Base-by-base conservation (phyloP, 331 rosid genomes). In the Rhamnella rubrinervis region DNA sequence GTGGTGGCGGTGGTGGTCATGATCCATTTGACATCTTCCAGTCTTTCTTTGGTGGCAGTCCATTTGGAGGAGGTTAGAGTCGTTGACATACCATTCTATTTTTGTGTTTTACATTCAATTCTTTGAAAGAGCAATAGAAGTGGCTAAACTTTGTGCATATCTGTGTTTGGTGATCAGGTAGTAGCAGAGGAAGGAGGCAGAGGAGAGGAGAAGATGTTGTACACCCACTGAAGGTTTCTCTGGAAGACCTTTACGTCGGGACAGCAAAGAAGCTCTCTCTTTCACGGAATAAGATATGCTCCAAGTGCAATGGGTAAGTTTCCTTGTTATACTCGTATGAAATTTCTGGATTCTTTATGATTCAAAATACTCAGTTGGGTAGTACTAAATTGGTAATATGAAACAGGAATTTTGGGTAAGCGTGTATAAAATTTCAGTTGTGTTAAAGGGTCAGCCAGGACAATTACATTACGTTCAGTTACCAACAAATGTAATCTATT, bases 1-100 rank as follows among this genome's bases (percentile, higher is more conserved):
- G 89, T 4, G 87, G 85, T 0, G 86, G 88, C 0, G 89, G 91
- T 0, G 90, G 90, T 6, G 96, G 84, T 31, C 91, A 87, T 40
- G 98, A 92, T 55, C 98, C 98, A 2, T 92, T 92, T 63, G 98
- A 89, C 63, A 87, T 89, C 63, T 92, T 92, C 69, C 59, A 62
- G 10, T 87, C 95, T 0, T 89, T 92, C 92, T 89, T 87, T 19
- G 92, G 95, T 10, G 91, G 90, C 9, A 75, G 73, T 56, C 83
- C 90, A 6, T 91, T 88, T 39, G 82, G 84, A 19, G 93, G 97
- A 85, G 73, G 46, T 31, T 60, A 37, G 53, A 31, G 4, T 44
- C 14, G 11, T 3, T 44, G 16, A 23, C 8, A 6, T 50, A 20
- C 8, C 13, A 4, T 44, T 39, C 18, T 58, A 16, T 0, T 46